These are phyloP conservation scores for Paecilomyces niveus DNA, from an alignment of 2,329 filamentous ascomycete genomes.

Conservation along the genomic window DNA sequence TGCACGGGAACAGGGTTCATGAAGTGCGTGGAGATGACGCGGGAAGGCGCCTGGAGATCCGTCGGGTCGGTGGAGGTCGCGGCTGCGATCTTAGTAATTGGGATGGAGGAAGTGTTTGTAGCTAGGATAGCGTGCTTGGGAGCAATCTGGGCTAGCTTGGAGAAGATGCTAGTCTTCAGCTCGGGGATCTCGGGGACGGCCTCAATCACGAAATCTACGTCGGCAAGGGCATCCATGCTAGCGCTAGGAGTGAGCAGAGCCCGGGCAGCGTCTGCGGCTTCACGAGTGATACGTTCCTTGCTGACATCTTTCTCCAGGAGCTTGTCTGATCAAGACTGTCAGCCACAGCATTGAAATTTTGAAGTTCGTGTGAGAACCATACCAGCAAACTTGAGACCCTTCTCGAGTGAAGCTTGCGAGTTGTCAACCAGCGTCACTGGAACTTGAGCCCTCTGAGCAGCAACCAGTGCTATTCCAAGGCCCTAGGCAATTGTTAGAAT, in stretches of 20 bases:
- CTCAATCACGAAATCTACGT: constrained; percentile 96
- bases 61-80: constrained; percentile 71
- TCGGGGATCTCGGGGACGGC: constrained; percentile 87
- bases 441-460: constrained; percentile 73
- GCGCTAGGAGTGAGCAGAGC: constrained; percentile 63
- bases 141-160: constrained; percentile 71
- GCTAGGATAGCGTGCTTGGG: constrained; percentile 82
- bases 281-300: constrained; percentile 77
- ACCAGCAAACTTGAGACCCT: constrained; percentile 85
- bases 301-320: constrained; percentile 86
- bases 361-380: constrained; percentile 14
- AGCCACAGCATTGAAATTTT: background rate
- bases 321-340: constrained; percentile 55
- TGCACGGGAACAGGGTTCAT: constrained; percentile 99
- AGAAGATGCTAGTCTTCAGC: constrained; percentile 84
- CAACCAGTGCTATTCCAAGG: constrained; percentile 90
- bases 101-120: constrained; percentile 98
- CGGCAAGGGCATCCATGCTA: constrained; percentile 66
- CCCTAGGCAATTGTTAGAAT: constrained; percentile 53
- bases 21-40: constrained; percentile 93
- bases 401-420: constrained; percentile 77
- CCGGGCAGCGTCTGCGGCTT: constrained; percentile 67
- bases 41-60: constrained; percentile 72
- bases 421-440: constrained; percentile 81
- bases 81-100: constrained; percentile 91